Evolutionary conservation across 306 rosid genomes (phyloP).

Genomic region (Fragaria vesca): DNA sequence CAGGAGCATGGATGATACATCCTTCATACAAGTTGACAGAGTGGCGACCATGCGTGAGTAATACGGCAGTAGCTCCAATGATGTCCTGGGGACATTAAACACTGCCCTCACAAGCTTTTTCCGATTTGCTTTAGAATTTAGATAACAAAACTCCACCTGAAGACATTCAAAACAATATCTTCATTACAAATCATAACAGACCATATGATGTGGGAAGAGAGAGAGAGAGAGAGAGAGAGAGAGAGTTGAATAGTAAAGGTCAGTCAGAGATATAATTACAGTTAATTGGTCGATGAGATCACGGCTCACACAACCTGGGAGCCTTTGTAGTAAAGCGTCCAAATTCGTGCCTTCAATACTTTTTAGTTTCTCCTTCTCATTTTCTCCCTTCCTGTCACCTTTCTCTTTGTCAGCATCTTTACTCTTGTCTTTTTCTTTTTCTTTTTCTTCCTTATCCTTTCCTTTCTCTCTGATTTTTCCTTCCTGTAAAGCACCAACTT

Average conservation of each 20-base stretch:
- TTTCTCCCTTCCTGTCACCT: slow-evolving; percentile 75
- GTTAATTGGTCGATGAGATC: slow-evolving; percentile 98
- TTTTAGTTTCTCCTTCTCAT: slow-evolving; percentile 91
- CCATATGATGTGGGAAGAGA: background rate
- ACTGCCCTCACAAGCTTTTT: slow-evolving; percentile 93
- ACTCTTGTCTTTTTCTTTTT: slow-evolving; percentile 73
- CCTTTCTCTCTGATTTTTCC: slow-evolving; percentile 59
- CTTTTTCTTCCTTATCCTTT: slow-evolving; percentile 77
- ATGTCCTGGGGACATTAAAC: slow-evolving; percentile 97
- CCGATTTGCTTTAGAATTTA: slow-evolving; percentile 86
- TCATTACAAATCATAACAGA: slow-evolving; percentile 2
- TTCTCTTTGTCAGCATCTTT: slow-evolving; percentile 79
- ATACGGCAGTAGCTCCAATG: slow-evolving; percentile 83
- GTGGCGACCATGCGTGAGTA: slow-evolving; percentile 98
- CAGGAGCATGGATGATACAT: slow-evolving; percentile 74
- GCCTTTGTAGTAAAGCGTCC: slow-evolving; percentile 97
- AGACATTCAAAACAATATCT: slow-evolving; percentile 23
- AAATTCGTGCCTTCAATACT: slow-evolving; percentile 83
- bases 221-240: background rate
- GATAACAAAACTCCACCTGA: slow-evolving; percentile 97
- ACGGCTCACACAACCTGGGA: slow-evolving; percentile 98
- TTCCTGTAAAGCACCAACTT: slow-evolving; percentile 51
- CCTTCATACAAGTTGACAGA: slow-evolving; percentile 98
- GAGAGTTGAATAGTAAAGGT: slow-evolving; percentile 17
- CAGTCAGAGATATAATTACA: slow-evolving; percentile 47